Evolutionary conservation across 2,329 filamentous ascomycete genomes (phyloP).

Genomic region (Fusarium acutatum): DNA sequence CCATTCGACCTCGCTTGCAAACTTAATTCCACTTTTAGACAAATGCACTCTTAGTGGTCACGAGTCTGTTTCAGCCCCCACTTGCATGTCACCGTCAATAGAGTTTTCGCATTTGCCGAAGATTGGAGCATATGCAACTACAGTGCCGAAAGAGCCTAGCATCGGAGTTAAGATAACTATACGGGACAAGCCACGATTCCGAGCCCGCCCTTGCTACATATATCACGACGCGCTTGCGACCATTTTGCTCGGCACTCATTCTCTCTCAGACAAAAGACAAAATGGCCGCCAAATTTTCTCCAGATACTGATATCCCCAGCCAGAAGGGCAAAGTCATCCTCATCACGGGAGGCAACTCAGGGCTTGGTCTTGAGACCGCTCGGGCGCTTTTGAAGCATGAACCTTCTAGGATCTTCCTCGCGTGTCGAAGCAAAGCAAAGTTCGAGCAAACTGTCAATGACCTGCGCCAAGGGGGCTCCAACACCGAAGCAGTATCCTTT

Average conservation of each 20-base stretch:
- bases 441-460: neutral
- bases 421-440: conserved; percentile 3
- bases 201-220: neutral
- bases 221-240: fast-evolving
- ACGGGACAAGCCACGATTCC: neutral
- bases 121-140: neutral
- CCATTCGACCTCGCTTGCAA: neutral
- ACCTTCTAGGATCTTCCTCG: neutral
- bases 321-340: neutral
- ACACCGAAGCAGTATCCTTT: neutral
- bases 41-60: neutral
- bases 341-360: conserved; percentile 5
- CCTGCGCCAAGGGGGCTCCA: neutral
- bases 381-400: neutral
- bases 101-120: neutral
- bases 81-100: neutral
- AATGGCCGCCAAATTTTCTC: neutral
- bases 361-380: neutral
- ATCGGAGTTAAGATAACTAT: neutral
- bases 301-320: neutral
- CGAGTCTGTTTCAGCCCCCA: neutral
- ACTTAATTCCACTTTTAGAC: neutral
- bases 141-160: neutral
- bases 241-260: fast-evolving
- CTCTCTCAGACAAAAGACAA: fast-evolving